A percentile compares a stretch with the other conserved stretches of the same genome.
phyloP scores from a whole-genome alignment of 495 filamentous ascomycete species.

The Arthonia radiata region DNA sequence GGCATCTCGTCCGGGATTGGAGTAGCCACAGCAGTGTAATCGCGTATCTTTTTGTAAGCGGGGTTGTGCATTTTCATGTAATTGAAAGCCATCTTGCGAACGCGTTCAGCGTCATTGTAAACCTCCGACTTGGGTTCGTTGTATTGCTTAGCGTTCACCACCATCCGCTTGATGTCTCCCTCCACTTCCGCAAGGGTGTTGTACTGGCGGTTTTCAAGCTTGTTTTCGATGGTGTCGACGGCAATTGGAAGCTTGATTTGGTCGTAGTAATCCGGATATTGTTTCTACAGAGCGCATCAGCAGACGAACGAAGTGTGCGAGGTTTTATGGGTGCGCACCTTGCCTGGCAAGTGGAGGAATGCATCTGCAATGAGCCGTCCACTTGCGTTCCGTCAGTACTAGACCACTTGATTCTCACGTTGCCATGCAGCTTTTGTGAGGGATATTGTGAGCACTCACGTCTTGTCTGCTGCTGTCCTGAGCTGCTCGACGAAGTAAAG shows the following conservation, averaged over 20 bases:
- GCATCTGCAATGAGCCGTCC: constrained; percentile 41
- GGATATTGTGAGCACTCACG: background rate
- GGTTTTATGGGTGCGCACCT: constrained; percentile 10
- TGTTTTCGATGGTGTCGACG: constrained; percentile 45
- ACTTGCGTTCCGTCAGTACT: constrained; percentile 12
- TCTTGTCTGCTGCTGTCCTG: background rate
- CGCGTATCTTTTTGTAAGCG: constrained; percentile 33
- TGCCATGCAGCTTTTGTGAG: no score
- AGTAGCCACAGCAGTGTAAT: constrained; percentile 36
- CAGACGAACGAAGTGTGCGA: background rate
- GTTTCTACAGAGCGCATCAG: constrained; percentile 12
- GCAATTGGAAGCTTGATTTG: constrained; percentile 49
- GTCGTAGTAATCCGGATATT: constrained; percentile 48
- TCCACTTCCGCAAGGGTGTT: constrained; percentile 35
- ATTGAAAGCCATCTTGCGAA: constrained; percentile 49
- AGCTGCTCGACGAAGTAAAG: background rate
- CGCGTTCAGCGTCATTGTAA: constrained; percentile 49
- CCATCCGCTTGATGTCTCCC: constrained; percentile 51
- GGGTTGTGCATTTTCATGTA: constrained; percentile 55
- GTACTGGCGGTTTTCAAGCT: constrained; percentile 38
- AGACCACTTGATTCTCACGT: background rate
- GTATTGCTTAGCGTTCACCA: constrained; percentile 49
- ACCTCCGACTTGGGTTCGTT: constrained; percentile 37
- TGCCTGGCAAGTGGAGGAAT: constrained; percentile 43
- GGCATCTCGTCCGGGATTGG: constrained; percentile 20